Conservation (phyloP, 2,329 filamentous ascomycete genomes). For the Trichothecium sympodiale region DNA sequence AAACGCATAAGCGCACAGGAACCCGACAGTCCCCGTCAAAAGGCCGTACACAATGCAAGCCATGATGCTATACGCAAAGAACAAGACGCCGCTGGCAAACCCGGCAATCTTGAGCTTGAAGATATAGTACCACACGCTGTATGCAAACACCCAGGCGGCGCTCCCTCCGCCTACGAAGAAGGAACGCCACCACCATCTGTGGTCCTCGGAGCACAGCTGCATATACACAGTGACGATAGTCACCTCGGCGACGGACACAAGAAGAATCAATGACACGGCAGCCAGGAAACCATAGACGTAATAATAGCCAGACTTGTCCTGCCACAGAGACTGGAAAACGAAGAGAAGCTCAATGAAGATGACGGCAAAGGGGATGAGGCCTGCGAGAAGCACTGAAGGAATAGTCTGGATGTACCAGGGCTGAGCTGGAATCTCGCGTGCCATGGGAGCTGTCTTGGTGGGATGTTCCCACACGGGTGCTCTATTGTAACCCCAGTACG, state of each 20-base stretch:
- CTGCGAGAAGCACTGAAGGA: constrained; percentile 58
- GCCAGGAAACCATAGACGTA: constrained; percentile 83
- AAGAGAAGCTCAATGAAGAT: constrained; percentile 82
- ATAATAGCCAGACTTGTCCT: constrained; percentile 85
- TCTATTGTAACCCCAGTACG: constrained; percentile 63
- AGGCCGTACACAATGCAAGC: constrained; percentile 74
- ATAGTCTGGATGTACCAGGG: constrained; percentile 65
- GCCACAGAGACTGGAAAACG: constrained; percentile 79
- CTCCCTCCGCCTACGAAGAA: constrained; percentile 70
- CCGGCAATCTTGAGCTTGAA: constrained; percentile 72
- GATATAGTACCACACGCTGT: constrained; percentile 76
- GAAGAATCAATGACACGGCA: constrained; percentile 59
- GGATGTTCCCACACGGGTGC: constrained; percentile 68
- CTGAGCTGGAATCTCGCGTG: constrained; percentile 57
- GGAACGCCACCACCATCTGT: constrained; percentile 89
- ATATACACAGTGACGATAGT: constrained; percentile 76
- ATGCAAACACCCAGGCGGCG: constrained; percentile 70
- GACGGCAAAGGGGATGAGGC: constrained; percentile 73
- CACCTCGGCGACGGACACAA: constrained; percentile 71
- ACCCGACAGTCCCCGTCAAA: constrained; percentile 73
- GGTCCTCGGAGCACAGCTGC: constrained; percentile 74
- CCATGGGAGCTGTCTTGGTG: constrained; percentile 60
- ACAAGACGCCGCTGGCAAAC: constrained; percentile 67
- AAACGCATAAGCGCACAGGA: constrained; percentile 75
- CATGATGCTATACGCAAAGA: constrained; percentile 77